phyloP scores from a whole-genome alignment of 2,329 filamentous ascomycete species.

The Fusarium secorum region DNA sequence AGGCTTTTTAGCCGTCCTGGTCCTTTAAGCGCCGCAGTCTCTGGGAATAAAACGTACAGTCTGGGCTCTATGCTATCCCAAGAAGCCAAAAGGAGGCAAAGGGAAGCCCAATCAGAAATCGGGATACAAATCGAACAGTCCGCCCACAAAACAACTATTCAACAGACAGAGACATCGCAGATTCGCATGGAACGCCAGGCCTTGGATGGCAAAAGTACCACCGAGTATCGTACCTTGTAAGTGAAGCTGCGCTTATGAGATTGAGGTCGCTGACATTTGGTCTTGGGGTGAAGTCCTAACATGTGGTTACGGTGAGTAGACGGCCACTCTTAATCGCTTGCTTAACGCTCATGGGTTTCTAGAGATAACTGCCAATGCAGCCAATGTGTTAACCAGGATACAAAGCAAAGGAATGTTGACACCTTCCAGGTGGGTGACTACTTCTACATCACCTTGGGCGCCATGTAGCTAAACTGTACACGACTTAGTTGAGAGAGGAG shows the following conservation, averaged over 20 bases:
- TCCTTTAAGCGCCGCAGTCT: neutral
- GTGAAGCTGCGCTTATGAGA: constrained; percentile 13
- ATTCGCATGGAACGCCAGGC: constrained; percentile 11
- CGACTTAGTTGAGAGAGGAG: constrained; percentile 44
- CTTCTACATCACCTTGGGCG: neutral
- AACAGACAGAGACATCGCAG: constrained; percentile 19
- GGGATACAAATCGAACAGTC: neutral
- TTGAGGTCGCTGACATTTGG: constrained; percentile 13
- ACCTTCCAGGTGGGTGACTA: constrained; percentile 48
- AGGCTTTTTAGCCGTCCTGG: constrained; percentile 23
- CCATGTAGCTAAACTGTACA: neutral
- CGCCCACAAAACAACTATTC: constrained; percentile 4
- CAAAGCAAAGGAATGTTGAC: constrained; percentile 53
- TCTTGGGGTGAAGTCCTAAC: constrained; percentile 34
- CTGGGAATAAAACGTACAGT: neutral
- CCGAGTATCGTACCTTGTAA: constrained; percentile 33
- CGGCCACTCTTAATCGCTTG: constrained; percentile 3
- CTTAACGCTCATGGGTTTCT: constrained; percentile 7
- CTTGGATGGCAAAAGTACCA: neutral
- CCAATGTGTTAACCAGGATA: constrained; percentile 53
- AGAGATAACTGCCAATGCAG: constrained; percentile 56
- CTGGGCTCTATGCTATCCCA: neutral
- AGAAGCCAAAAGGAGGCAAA: neutral
- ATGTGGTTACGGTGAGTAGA: constrained; percentile 43
- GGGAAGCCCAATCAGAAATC: neutral